A percentile compares a stretch with the other conserved stretches of the same genome.
Conservation (phyloP, 352 stramenopile species). For the Pythium rhizo-oryzae region DNA sequence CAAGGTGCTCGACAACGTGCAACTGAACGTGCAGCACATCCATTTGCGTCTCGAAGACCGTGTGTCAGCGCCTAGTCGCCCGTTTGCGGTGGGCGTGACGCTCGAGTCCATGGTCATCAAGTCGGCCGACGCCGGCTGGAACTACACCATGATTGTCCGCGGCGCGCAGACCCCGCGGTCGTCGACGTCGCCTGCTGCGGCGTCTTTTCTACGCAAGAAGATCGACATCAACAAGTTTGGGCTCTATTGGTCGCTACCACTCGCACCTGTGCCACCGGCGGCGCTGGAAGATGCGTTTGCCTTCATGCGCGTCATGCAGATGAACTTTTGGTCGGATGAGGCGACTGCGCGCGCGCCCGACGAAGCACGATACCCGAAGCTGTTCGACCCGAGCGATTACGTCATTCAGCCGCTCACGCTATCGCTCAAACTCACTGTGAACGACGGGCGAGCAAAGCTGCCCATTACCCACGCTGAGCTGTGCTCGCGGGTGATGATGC, state of each 20-base stretch:
- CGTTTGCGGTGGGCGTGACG: conserved; percentile 73
- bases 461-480: conserved; percentile 78
- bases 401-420: conserved; percentile 75
- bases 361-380: conserved; percentile 23
- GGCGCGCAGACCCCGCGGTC: conserved; percentile 28
- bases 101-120: conserved; percentile 83
- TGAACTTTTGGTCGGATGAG: conserved; percentile 46
- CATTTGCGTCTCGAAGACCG: conserved; percentile 74
- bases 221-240: conserved; percentile 84
- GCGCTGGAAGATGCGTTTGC: conserved; percentile 54
- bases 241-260: conserved; percentile 74
- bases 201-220: conserved; percentile 75
- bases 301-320: conserved; percentile 76
- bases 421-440: conserved; percentile 81
- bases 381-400: conserved; percentile 64
- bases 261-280: conserved; percentile 44
- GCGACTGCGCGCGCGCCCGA: conserved; percentile 19
- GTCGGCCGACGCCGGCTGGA: conserved; percentile 78
- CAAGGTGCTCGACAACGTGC: conserved; percentile 84
- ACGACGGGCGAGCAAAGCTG: conserved; percentile 78
- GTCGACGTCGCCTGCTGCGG: conserved; percentile 5
- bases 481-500: conserved; percentile 65
- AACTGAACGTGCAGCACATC: conserved; percentile 77
- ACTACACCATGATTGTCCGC: conserved; percentile 83
- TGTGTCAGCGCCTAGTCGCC: conserved; percentile 41